Conservation (phyloP, 768 basidiomycete species). For the Strobilomyces confusus region DNA sequence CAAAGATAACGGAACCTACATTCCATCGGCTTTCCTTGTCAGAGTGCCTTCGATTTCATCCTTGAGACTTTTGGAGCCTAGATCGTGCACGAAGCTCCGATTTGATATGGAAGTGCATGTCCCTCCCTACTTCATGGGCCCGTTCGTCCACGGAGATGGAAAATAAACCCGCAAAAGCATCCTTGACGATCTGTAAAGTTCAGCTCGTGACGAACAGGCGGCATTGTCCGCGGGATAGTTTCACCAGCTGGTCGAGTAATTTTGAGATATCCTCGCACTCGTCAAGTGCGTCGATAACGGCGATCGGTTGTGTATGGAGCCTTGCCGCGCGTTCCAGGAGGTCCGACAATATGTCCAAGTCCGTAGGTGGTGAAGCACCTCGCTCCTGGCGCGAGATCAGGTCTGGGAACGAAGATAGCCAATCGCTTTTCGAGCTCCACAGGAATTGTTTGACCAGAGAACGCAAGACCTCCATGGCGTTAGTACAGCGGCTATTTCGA, state of each 20-base stretch:
- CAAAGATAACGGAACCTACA: no score
- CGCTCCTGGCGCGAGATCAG: not conserved
- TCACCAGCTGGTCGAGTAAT: not conserved
- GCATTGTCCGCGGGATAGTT: not conserved
- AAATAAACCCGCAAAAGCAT: no score
- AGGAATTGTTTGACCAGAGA: constrained; percentile 3
- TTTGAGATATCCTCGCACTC: constrained; percentile 7
- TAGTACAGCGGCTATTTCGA: not conserved
- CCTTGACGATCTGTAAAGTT: no score
- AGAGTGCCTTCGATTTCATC: no score
- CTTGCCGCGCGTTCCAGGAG: not conserved
- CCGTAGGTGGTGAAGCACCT: not conserved
- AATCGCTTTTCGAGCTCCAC: not conserved
- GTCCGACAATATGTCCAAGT: not conserved
- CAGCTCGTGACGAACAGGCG: not conserved
- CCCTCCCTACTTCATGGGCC: no score
- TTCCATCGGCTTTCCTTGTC: no score
- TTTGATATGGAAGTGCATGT: no score
- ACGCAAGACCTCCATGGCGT: not conserved
- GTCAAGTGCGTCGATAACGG: constrained; percentile 16
- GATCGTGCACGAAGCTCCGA: no score
- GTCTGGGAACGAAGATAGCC: not conserved
- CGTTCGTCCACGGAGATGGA: no score
- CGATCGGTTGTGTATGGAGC: not conserved
- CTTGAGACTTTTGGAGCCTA: no score